A percentile compares a stretch with the other conserved stretches of the same genome.
These are phyloP conservation scores for Biancaea sappan DNA, from an alignment of 306 rosid genomes.

Conservation along the genomic window DNA sequence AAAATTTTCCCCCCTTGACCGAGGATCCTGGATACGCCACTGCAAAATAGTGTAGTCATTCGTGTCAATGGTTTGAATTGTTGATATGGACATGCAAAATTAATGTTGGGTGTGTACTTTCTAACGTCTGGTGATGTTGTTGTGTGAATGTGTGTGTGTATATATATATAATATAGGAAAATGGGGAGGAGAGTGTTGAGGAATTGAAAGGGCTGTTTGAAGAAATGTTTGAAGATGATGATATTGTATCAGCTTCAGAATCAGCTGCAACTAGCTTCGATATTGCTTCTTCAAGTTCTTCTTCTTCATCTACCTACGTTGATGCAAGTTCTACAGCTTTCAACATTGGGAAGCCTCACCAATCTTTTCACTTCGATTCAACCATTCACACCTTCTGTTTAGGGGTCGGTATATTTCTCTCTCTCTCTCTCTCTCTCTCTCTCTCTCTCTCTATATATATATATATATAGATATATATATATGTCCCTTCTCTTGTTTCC, in stretches of 20 bases:
- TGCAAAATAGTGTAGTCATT: too few relatives aligned
- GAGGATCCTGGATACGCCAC: too few relatives aligned
- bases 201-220: conserved; percentile 71
- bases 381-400: conserved; percentile 56
- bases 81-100: too few relatives aligned
- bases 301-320: conserved; percentile 46
- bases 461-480: too few relatives aligned
- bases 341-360: conserved; percentile 44
- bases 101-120: too few relatives aligned
- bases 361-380: conserved; percentile 42
- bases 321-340: conserved; percentile 50
- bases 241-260: conserved; percentile 38
- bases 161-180: conserved; percentile 50
- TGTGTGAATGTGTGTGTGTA: not conserved
- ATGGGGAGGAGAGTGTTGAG: conserved; percentile 77
- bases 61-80: too few relatives aligned
- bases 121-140: not conserved
- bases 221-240: conserved; percentile 67
- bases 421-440: too few relatives aligned
- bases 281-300: conserved; percentile 28
- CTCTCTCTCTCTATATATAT: too few relatives aligned
- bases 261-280: conserved; percentile 25
- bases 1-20: too few relatives aligned
- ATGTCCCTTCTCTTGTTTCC: too few relatives aligned
- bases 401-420: conserved; percentile 63